Evolutionary conservation across 2,329 filamentous ascomycete genomes (phyloP), one percentile per base, ranked within the genome.

Genomic region (Colletotrichum neosansevieriae): DNA sequence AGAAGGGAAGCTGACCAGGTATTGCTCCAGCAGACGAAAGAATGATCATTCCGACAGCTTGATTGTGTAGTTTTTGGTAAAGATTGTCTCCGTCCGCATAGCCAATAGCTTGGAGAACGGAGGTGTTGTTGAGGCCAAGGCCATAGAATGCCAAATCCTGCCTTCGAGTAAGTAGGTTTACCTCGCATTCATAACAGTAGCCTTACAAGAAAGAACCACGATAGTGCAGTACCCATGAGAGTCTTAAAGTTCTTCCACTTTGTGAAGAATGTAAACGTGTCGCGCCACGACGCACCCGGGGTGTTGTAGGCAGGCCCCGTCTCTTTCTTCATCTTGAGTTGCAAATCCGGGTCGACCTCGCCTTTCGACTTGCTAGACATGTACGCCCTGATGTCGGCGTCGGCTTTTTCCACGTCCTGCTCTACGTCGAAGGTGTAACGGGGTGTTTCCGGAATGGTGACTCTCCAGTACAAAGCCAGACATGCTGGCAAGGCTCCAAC

Each of bases 401-500:
- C 89, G 34, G 88, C 93, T 80, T 93, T 92, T 77, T 92, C 87
- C 34, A 93, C 84, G 74, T 96, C 92, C 67, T 89, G 90, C 32
- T 89, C 86, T 2, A 96, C 88, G 76, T 96, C 93, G 73, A 94
- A 94, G 1, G 92, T 94, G 78, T 94, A 95, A 42, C 92, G 88
- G 42, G 92, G 92, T 3, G 93, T 94, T 80, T 96, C 93, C 9
- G 93, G 93, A 67, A 96, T 94, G 21, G 92, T 95, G 59, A 96
- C 86, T 70, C 93, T 91, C 80, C 93, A 96, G 79, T 94, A 95
- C n/a, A 96, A 84, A 12, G 92, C 93, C 66, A 94, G 86, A 73
- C 89, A 92, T 3, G 91, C 93, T 0, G 93, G 93, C 10, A 96
- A 81, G 12, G 91, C 92, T 42, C 93, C 93, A 69, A 94, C 89